phyloP scores from a whole-genome alignment of 768 basidiomycete species.

The Mycena pura region DNA sequence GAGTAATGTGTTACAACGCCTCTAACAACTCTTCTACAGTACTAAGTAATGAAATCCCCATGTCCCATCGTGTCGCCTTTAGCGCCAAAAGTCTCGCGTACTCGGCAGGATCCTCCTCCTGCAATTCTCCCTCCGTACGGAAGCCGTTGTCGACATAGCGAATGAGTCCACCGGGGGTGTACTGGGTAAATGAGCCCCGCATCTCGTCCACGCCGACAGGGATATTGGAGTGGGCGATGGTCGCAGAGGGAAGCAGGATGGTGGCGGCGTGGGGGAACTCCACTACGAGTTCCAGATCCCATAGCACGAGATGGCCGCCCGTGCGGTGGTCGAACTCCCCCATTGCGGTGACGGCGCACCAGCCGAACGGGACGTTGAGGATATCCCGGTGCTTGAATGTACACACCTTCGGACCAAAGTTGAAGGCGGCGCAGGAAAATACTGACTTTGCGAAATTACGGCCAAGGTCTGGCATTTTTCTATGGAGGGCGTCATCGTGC shows the following conservation, averaged over 20 bases:
- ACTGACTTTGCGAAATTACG: slow-evolving; percentile 26
- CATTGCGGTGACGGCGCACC: neutral
- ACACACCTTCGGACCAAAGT: slow-evolving; percentile 22
- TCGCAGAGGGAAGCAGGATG: slow-evolving; percentile 37
- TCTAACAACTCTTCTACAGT: neutral
- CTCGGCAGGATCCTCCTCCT: neutral
- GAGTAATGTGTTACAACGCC: neutral
- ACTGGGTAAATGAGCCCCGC: slow-evolving; percentile 33
- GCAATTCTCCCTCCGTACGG: slow-evolving; percentile 2
- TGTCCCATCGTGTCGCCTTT: neutral
- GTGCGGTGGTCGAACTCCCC: neutral
- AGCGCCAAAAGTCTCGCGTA: neutral
- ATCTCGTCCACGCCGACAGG: slow-evolving; percentile 22
- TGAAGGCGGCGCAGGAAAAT: slow-evolving; percentile 35
- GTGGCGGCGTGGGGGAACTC: slow-evolving; percentile 32
- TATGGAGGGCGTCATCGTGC: neutral
- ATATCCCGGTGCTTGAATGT: neutral
- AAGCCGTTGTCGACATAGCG: slow-evolving; percentile 32
- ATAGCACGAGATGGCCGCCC: slow-evolving; percentile 33
- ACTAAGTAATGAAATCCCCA: neutral
- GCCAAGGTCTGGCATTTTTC: neutral
- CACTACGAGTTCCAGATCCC: slow-evolving; percentile 32
- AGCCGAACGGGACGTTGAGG: neutral
- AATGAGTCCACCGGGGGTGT: slow-evolving; percentile 32
- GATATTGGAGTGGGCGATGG: slow-evolving; percentile 33